phyloP scores from a whole-genome alignment of 192 early-diverging fungal genomes.

The Powellomyces hirtus region DNA sequence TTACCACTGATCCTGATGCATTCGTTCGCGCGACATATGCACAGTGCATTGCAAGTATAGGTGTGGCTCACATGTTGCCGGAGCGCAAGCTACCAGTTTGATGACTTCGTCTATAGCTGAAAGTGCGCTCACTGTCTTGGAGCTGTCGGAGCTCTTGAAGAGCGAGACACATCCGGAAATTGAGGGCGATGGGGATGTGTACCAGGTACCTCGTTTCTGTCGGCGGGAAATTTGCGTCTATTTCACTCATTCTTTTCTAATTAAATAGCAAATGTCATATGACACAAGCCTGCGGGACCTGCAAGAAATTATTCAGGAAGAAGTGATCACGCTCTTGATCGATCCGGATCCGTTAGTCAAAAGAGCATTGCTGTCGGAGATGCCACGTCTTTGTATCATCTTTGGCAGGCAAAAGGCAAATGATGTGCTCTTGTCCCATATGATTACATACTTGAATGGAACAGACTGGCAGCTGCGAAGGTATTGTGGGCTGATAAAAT shows the following conservation, averaged over 20 bases:
- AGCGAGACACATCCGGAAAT: slow-evolving; percentile 39
- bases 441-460: slow-evolving; percentile 97
- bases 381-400: slow-evolving; percentile 77
- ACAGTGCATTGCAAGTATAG: slow-evolving; percentile 65
- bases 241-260: neutral
- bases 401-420: slow-evolving; percentile 79
- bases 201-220: neutral
- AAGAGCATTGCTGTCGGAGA: slow-evolving; percentile 78
- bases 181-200: slow-evolving; percentile 45
- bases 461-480: slow-evolving; percentile 89
- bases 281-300: slow-evolving; percentile 72
- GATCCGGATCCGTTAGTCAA: slow-evolving; percentile 80
- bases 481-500: too few relatives aligned
- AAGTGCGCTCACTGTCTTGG: slow-evolving; percentile 69
- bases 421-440: slow-evolving; percentile 83
- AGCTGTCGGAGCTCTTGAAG: slow-evolving; percentile 65
- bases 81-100: neutral
- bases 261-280: slow-evolving; percentile 56
- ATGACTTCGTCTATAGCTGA: slow-evolving; percentile 61
- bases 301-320: slow-evolving; percentile 77
- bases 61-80: slow-evolving; percentile 21
- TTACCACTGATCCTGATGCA: slow-evolving; percentile 69
- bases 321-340: slow-evolving; percentile 75
- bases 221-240: neutral
- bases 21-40: slow-evolving; percentile 83